Base-by-base conservation (phyloP, 768 basidiomycete genomes). In the Coprinopsis marcescibilis region DNA sequence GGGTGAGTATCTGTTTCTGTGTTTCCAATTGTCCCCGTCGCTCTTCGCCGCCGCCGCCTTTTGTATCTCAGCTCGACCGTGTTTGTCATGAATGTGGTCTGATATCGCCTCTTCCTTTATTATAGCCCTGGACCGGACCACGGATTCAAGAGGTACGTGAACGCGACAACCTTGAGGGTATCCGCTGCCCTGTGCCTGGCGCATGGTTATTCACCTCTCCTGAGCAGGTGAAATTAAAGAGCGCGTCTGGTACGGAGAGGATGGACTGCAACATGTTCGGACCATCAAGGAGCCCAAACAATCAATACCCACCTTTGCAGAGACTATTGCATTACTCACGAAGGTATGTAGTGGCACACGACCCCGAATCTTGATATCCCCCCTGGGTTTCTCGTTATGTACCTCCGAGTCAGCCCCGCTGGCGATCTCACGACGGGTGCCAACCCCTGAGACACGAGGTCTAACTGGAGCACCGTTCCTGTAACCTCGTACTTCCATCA, bases 291-390 rank as follows among this genome's bases (percentile, higher is more conserved):
- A 78, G 54, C 93, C 94, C 14, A 78, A 74, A 54, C 94, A 96
- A 60, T 52, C 84, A 14, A 93, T 99, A 52, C 92, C 95, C 12
- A 93, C 90, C 3, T 95, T 99, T 59, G 77, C 70, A 19, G 82
- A 96, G 66, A 91, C 92, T 2, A 57, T 98, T 40, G 76, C 71
- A 21, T 71, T 78, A 48, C 73, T 97, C 32, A 91, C 95, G 85
- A 71, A 68, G 59, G 88, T 83, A 62, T n/a, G n/a, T n/a, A 61
- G 72, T 62, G 32, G 7, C 50, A 33, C 44, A 30, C 41, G 41
- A 43, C 41, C 39, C 20, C 12, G 25, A 40, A n/a, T n/a, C n/a
- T n/a, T n/a, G n/a, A n/a, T n/a, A n/a, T n/a, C n/a, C n/a, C n/a
- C n/a, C n/a, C n/a, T n/a, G n/a, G n/a, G n/a, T n/a, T n/a, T 21